Evolutionary conservation across 148 eudicot species (phyloP).

Genomic region (Chenopodium suecicum): DNA sequence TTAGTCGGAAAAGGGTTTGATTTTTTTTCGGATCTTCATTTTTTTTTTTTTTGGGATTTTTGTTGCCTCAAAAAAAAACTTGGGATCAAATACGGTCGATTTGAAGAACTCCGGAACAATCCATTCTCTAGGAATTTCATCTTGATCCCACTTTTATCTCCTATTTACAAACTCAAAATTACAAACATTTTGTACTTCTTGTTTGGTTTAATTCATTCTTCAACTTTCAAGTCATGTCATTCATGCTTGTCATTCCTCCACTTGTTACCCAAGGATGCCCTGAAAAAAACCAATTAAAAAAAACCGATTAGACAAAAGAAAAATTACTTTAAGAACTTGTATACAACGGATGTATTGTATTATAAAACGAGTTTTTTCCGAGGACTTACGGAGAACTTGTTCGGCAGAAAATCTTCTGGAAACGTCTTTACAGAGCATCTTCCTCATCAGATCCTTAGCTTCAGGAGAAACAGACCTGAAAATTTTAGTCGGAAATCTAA

Average conservation of each 20-base stretch:
- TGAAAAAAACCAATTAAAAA: slow-evolving; percentile 19
- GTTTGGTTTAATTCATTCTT: not conserved
- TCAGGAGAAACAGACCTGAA: slow-evolving; percentile 68
- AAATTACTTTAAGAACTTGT: too few species aligned
- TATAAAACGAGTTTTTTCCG: too few species aligned
- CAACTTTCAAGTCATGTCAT: slow-evolving; percentile 25
- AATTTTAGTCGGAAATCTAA: slow-evolving; percentile 71
- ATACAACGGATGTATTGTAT: too few species aligned
- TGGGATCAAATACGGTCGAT: slow-evolving; percentile 10
- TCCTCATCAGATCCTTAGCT: slow-evolving; percentile 79
- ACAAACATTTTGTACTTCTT: not conserved
- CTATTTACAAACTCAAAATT: slow-evolving; percentile 29
- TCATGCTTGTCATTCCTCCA: slow-evolving; percentile 48
- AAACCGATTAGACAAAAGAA: not conserved
- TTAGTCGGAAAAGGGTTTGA: too few species aligned
- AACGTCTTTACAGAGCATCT: slow-evolving; percentile 86
- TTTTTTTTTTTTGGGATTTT: too few species aligned
- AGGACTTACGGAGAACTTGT: slow-evolving; percentile 72
- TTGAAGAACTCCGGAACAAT: slow-evolving; percentile 26
- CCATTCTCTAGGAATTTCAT: slow-evolving; percentile 25
- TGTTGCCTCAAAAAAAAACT: not conserved
- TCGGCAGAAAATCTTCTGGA: slow-evolving; percentile 73
- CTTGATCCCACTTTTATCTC: slow-evolving; percentile 18
- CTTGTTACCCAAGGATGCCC: slow-evolving; percentile 81
- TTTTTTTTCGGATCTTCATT: too few species aligned